A percentile compares a stretch with the other conserved stretches of the same genome.
Evolutionary conservation across 2,329 filamentous ascomycete species (phyloP).

Genomic region (Claviceps sp.): DNA sequence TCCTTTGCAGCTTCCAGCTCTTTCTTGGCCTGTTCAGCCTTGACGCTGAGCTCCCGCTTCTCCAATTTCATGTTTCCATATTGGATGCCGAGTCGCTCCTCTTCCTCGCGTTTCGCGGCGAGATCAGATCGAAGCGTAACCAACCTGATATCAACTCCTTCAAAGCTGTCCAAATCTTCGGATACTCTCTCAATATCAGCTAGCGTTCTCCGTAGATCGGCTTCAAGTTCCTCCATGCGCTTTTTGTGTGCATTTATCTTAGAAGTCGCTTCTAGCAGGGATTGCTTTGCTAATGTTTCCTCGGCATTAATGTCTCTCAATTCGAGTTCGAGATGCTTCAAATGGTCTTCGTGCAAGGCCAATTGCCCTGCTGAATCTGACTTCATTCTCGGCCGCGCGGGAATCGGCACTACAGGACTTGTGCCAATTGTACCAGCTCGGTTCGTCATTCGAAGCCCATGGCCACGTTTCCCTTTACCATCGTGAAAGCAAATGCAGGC

Average conservation of each 20-base stretch:
- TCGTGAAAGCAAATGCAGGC: constrained; percentile 60
- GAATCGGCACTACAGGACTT: constrained; percentile 32
- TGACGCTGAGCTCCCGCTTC: constrained; percentile 34
- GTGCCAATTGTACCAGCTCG: constrained; percentile 27
- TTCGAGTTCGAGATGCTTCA: constrained; percentile 42
- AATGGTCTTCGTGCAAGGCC: constrained; percentile 31
- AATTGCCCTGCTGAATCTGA: constrained; percentile 61
- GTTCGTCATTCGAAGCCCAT: constrained; percentile 44
- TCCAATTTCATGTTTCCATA: constrained; percentile 38
- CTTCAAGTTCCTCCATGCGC: constrained; percentile 28
- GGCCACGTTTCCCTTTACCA: constrained; percentile 34
- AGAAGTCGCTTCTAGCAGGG: constrained; percentile 33
- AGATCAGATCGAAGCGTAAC: constrained; percentile 46
- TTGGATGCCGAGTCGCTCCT: constrained; percentile 37
- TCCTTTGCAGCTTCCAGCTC: constrained; percentile 18
- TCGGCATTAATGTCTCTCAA: constrained; percentile 37
- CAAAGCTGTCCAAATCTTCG: constrained; percentile 50
- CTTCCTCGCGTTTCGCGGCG: constrained; percentile 34
- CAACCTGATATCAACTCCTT: constrained; percentile 55
- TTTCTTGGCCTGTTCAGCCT: constrained; percentile 27
- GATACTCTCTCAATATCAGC: constrained; percentile 37
- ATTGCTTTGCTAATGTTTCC: constrained; percentile 32
- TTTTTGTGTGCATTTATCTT: constrained; percentile 29
- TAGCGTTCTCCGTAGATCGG: constrained; percentile 44
- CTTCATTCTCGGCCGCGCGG: constrained; percentile 57